Evolutionary conservation across 768 basidiomycete species (phyloP).

Genomic region (Termitomyces sp.): DNA sequence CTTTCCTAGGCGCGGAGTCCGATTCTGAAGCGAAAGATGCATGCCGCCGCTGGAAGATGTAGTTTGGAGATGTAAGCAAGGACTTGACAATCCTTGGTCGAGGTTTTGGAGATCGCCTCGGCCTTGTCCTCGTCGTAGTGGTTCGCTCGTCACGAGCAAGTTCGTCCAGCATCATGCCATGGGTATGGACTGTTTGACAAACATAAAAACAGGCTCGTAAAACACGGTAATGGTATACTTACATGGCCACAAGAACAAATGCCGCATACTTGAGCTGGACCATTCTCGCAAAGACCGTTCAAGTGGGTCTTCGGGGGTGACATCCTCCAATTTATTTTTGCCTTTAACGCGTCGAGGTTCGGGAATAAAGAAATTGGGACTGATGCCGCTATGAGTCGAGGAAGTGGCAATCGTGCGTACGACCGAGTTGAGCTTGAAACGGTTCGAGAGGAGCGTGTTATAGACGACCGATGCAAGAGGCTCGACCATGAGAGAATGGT

Average conservation of each 20-base stretch:
- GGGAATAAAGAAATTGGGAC: constrained; percentile 51
- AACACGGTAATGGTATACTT: neutral
- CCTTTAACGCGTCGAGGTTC: constrained; percentile 45
- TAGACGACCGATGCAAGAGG: constrained; percentile 51
- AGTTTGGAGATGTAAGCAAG: neutral
- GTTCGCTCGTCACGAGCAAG: constrained; percentile 12
- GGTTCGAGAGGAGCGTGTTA: constrained; percentile 37
- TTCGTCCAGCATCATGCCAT: constrained; percentile 31
- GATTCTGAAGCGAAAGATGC: neutral
- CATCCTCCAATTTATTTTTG: constrained; percentile 39
- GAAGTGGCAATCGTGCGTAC: constrained; percentile 14
- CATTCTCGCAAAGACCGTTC: constrained; percentile 36
- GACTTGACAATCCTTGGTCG: neutral
- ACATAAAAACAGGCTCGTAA: neutral
- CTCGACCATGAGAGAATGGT: constrained; percentile 50
- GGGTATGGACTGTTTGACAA: constrained; percentile 23
- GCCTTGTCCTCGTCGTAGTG: constrained; percentile 5
- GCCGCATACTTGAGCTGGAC: constrained; percentile 37
- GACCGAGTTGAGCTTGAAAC: constrained; percentile 18
- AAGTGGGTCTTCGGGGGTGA: constrained; percentile 16
- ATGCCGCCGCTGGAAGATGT: constrained; percentile 19
- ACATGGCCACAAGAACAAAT: constrained; percentile 45
- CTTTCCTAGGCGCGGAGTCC: neutral
- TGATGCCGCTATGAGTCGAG: constrained; percentile 25
- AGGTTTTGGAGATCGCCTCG: neutral